These are phyloP conservation scores for Vitis rupestris DNA, from an alignment of 164 flowering plant species.

Conservation along the genomic window DNA sequence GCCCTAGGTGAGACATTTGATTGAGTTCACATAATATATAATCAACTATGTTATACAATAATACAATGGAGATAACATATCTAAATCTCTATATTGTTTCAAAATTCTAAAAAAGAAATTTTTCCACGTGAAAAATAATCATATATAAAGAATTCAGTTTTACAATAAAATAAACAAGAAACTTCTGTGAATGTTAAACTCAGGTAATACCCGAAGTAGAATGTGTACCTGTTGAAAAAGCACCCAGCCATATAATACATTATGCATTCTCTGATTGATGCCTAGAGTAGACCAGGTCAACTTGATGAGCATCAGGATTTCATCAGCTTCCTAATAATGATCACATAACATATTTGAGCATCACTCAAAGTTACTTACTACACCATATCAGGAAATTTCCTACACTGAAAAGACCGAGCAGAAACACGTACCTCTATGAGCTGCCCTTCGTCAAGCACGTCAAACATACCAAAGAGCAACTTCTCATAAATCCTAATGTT, in stretches of 20 bases:
- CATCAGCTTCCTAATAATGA: constrained; percentile 60
- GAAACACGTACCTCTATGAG: constrained; percentile 51
- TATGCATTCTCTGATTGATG: constrained; percentile 63
- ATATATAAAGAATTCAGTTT: background rate
- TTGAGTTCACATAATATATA: too few species aligned
- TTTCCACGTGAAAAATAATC: background rate
- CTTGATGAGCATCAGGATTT: constrained; percentile 46
- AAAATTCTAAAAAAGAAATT: too few species aligned
- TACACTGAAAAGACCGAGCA: background rate
- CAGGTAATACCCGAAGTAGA: background rate
- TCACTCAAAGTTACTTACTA: background rate
- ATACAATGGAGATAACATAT: too few species aligned
- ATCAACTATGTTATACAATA: too few species aligned
- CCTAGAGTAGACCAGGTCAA: constrained; percentile 78
- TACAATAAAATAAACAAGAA: background rate
- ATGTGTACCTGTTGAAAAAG: constrained; percentile 72
- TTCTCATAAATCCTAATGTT: constrained; percentile 71
- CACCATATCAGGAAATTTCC: background rate
- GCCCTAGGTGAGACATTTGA: too few species aligned
- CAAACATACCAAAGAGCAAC: constrained; percentile 65
- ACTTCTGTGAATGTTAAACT: background rate
- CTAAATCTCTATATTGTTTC: too few species aligned
- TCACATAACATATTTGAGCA: constrained; percentile 7
- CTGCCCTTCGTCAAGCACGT: constrained; percentile 73
- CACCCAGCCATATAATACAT: constrained; percentile 71